These are phyloP conservation scores for Phytophthora quininea DNA, from an alignment of 352 stramenopile genomes.

Conservation along the genomic window DNA sequence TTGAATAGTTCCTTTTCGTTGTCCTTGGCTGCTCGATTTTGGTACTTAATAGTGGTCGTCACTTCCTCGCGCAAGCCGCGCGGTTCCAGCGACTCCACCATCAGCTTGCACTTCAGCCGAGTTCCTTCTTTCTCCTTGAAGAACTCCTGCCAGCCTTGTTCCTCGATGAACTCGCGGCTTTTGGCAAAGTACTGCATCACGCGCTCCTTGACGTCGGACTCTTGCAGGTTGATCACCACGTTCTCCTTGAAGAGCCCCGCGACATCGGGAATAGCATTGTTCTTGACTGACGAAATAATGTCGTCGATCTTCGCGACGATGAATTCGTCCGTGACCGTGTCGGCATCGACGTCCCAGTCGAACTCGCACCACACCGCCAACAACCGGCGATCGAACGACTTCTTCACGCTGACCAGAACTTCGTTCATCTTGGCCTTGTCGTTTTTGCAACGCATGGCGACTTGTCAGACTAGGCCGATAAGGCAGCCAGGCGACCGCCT, in stretches of 20 bases:
- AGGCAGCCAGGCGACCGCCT: background rate
- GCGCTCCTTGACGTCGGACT: slow-evolving; percentile 15
- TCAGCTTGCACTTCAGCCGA: slow-evolving; percentile 14
- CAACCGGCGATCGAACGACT: slow-evolving; percentile 14
- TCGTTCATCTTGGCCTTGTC: slow-evolving; percentile 10
- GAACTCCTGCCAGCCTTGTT: slow-evolving; percentile 25
- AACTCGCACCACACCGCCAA: slow-evolving; percentile 21
- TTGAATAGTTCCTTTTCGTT: slow-evolving; percentile 21
- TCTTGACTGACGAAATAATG: slow-evolving; percentile 26
- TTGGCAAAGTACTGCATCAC: slow-evolving; percentile 23
- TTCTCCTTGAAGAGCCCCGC: slow-evolving; percentile 26
- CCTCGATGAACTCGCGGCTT: slow-evolving; percentile 17
- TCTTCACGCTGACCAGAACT: slow-evolving; percentile 21
- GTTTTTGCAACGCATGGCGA: slow-evolving; percentile 22
- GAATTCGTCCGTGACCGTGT: slow-evolving; percentile 17
- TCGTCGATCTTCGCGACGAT: slow-evolving; percentile 20
- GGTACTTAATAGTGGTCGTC: slow-evolving; percentile 14
- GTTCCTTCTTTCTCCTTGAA: slow-evolving; percentile 11
- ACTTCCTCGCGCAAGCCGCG: slow-evolving; percentile 14
- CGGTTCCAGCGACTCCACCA: slow-evolving; percentile 13
- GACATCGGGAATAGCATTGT: slow-evolving; percentile 21
- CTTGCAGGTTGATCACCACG: slow-evolving; percentile 12
- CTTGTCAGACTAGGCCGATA: background rate
- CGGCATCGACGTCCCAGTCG: slow-evolving; percentile 14
- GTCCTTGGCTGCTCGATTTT: slow-evolving; percentile 10